Base-by-base conservation (phyloP, 192 early-diverging fungal species). In the Umbelopsis isabellina region DNA sequence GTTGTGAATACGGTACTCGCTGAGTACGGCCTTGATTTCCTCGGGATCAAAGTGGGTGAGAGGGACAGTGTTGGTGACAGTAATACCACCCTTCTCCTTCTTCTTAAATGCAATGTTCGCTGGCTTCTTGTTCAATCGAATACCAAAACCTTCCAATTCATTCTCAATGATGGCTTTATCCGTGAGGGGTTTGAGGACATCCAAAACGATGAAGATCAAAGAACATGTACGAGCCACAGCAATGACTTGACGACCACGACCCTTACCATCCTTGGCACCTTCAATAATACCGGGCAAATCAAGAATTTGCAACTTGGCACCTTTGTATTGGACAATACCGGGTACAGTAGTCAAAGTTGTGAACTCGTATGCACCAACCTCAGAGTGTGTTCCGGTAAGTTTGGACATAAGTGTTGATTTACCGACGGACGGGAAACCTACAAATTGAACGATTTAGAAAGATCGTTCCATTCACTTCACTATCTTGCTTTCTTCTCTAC, bases 281-380 rank as follows among this genome's bases (percentile, higher is more conserved):
- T 97, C 95, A 61, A 98, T 97, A 82, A 98, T 97, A 64, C 95
- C 95, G 2, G 95, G 95, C 77, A 99, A 86, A 93, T 99, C 97
- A 44, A 99, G 89, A 79, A 99, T 95, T 85, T 99, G 97, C 80
- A 99, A 88, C 80, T 99, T 98, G 7, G 97, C 97, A 65, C 96
- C 97, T 82, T 97, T 97, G 80, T 97, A 97, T 72, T 95, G 91
- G 61, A 92, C 76, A 22, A 97, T 89, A 77, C 97, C 97, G n/a
- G 97, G 97, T 18, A 99, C 95, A 10, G 96, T 98, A 18, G 97
- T 97, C 53, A 99, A 84, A n/a, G 97, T 99, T 65, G 97, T 99
- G 85, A 99, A 99, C 81, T 99, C 97, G 72, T 97, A 95, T 37
- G 92, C 94, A 74, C 92, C 95, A 25, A 96, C 95, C 85, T 97